These are phyloP conservation scores for Fagopyrum esculentum DNA, from an alignment of 148 eudicot genomes.

Conservation along the genomic window DNA sequence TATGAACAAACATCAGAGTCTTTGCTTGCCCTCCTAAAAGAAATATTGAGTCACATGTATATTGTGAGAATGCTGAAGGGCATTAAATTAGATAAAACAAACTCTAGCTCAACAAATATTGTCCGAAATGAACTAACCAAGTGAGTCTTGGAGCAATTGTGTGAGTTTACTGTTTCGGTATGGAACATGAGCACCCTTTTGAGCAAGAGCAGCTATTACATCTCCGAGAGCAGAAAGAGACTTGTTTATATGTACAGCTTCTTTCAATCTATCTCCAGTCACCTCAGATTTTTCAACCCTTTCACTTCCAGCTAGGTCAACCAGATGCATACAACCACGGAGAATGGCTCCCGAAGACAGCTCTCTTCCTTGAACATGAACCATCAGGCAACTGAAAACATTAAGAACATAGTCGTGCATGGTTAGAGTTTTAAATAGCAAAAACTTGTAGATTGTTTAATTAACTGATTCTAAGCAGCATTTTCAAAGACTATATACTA, in stretches of 20 bases:
- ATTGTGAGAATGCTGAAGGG: neutral
- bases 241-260: slow-evolving; percentile 77
- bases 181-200: slow-evolving; percentile 71
- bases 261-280: slow-evolving; percentile 78
- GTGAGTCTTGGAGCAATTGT: slow-evolving; percentile 86
- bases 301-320: slow-evolving; percentile 96
- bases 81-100: neutral
- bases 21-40: slow-evolving; percentile 16
- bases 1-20: slow-evolving; percentile 19
- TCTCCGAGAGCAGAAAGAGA: slow-evolving; percentile 94
- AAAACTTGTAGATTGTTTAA: neutral
- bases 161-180: slow-evolving; percentile 85
- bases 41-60: neutral
- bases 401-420: neutral
- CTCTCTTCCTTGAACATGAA: slow-evolving; percentile 86
- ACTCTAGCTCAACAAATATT: neutral
- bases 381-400: slow-evolving; percentile 75
- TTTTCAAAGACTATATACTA: too few relatives aligned
- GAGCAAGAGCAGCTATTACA: slow-evolving; percentile 76
- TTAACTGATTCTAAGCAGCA: too few relatives aligned
- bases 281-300: slow-evolving; percentile 77
- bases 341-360: slow-evolving; percentile 53
- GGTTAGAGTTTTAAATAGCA: neutral
- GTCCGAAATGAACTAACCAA: slow-evolving; percentile 38
- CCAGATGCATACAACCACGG: slow-evolving; percentile 88